Evolutionary conservation across 192 early-diverging fungal genomes (phyloP).

Genomic region (Umbelopsis ramanniana): DNA sequence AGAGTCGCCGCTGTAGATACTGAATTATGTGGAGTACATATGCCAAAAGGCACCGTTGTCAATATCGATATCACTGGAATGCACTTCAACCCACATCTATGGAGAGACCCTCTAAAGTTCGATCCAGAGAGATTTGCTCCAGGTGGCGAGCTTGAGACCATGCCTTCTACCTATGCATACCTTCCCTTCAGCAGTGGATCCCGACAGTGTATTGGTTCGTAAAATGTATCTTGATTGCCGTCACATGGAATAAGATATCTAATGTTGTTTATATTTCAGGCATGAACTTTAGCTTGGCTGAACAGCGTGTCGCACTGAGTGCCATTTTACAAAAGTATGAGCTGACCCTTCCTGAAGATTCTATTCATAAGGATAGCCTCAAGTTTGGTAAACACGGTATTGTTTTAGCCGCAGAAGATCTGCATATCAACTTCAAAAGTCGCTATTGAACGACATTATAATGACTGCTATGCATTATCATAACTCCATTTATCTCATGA

Average conservation of each 20-base stretch:
- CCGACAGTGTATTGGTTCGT: slow-evolving; percentile 9
- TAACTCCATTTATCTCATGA: too few species aligned
- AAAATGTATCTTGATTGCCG: too few species aligned
- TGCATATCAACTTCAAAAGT: background rate
- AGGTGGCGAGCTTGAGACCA: slow-evolving; percentile 15
- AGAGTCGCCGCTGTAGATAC: slow-evolving; percentile 30
- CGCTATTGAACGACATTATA: slow-evolving; percentile 37
- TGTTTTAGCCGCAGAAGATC: background rate
- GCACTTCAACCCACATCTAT: slow-evolving; percentile 31
- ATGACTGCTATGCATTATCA: too few species aligned
- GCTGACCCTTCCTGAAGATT: slow-evolving; percentile 13
- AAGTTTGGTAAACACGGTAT: background rate
- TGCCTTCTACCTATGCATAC: background rate
- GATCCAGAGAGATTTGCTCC: slow-evolving; percentile 36
- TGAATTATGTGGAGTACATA: slow-evolving; percentile 37
- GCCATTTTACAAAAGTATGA: slow-evolving; percentile 7
- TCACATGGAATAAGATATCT: too few species aligned
- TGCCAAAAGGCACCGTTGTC: slow-evolving; percentile 51
- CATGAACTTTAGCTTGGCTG: slow-evolving; percentile 7
- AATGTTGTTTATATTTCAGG: background rate
- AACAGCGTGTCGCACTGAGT: background rate
- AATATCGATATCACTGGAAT: slow-evolving; percentile 21
- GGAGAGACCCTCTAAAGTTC: slow-evolving; percentile 33
- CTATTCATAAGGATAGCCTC: slow-evolving; percentile 22
- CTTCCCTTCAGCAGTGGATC: background rate